Evolutionary conservation across 2,329 filamentous ascomycete species (phyloP).

Genomic region (Rugonectria rugulosa): DNA sequence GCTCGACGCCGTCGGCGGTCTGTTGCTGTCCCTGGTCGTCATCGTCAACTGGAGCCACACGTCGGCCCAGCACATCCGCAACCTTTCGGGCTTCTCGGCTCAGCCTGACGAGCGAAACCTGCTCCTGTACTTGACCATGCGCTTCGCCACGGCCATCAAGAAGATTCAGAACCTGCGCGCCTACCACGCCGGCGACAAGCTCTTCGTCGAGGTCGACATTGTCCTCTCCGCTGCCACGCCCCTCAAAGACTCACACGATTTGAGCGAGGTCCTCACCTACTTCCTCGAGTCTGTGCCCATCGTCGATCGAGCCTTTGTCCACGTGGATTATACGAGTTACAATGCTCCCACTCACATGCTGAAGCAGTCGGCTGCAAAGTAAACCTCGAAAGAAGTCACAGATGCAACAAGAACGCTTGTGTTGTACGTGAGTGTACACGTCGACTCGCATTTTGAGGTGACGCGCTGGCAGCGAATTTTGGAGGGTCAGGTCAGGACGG

Average conservation of each 20-base stretch:
- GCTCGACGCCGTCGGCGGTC: conserved; percentile 81
- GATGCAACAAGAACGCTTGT: not conserved
- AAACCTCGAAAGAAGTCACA: not conserved
- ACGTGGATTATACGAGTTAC: conserved; percentile 70
- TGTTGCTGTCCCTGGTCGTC: conserved; percentile 79
- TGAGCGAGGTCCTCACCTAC: conserved; percentile 80
- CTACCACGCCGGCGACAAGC: conserved; percentile 85
- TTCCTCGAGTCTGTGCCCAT: conserved; percentile 84
- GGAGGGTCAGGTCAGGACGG: not conserved
- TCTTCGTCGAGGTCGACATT: conserved; percentile 83
- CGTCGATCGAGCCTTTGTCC: conserved; percentile 76
- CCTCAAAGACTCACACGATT: conserved; percentile 81
- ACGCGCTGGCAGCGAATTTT: not conserved
- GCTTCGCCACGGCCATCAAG: conserved; percentile 86
- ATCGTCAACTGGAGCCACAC: conserved; percentile 82
- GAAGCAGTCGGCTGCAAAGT: conserved; percentile 38
- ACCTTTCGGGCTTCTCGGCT: conserved; percentile 80
- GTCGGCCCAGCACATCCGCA: conserved; percentile 78
- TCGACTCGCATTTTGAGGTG: not conserved
- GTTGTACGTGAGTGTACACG: not conserved
- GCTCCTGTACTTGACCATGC: conserved; percentile 89
- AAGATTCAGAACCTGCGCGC: conserved; percentile 86
- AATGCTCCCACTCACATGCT: conserved; percentile 68
- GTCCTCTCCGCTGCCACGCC: conserved; percentile 80
- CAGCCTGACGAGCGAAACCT: conserved; percentile 84